phyloP scores from a whole-genome alignment of 495 filamentous ascomycete genomes.

The Neurospora hispaniola region DNA sequence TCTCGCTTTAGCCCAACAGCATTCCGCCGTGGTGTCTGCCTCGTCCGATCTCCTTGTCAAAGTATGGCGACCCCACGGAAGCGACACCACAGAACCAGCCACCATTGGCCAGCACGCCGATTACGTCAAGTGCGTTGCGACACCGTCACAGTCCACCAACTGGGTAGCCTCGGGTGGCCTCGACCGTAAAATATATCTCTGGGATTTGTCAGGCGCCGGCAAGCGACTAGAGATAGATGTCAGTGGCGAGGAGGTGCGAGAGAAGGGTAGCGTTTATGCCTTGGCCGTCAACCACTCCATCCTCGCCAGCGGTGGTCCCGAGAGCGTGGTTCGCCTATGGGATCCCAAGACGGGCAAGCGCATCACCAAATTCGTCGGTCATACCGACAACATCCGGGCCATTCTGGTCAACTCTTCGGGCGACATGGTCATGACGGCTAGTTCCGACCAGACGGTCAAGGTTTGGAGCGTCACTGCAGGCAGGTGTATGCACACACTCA shows the following conservation, averaged over 20 bases:
- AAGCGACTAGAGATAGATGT: slow-evolving; percentile 78
- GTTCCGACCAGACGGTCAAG: slow-evolving; percentile 94
- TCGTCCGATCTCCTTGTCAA: slow-evolving; percentile 94
- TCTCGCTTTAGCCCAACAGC: slow-evolving; percentile 72
- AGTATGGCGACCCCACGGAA: slow-evolving; percentile 80
- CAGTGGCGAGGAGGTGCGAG: slow-evolving; percentile 62
- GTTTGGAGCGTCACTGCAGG: slow-evolving; percentile 93
- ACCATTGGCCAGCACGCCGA: slow-evolving; percentile 90
- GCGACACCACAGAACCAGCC: slow-evolving; percentile 54
- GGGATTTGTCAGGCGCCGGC: slow-evolving; percentile 84
- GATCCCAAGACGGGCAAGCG: slow-evolving; percentile 81
- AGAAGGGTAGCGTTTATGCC: slow-evolving; percentile 94
- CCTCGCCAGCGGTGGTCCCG: slow-evolving; percentile 85
- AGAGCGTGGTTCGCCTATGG: slow-evolving; percentile 89
- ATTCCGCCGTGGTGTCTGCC: slow-evolving; percentile 79
- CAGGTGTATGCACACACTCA: slow-evolving; percentile 92
- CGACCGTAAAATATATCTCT: slow-evolving; percentile 82
- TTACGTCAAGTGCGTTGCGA: slow-evolving; percentile 90
- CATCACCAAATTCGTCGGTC: slow-evolving; percentile 95
- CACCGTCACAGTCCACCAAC: slow-evolving; percentile 53
- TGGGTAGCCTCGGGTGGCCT: slow-evolving; percentile 98
- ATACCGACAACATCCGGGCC: slow-evolving; percentile 88
- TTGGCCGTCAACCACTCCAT: slow-evolving; percentile 62
- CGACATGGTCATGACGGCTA: slow-evolving; percentile 87
- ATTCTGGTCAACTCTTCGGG: slow-evolving; percentile 82